These are phyloP conservation scores for Fennellomyces sp. DNA, from an alignment of 371 early-diverging fungal genomes.

Conservation along the genomic window DNA sequence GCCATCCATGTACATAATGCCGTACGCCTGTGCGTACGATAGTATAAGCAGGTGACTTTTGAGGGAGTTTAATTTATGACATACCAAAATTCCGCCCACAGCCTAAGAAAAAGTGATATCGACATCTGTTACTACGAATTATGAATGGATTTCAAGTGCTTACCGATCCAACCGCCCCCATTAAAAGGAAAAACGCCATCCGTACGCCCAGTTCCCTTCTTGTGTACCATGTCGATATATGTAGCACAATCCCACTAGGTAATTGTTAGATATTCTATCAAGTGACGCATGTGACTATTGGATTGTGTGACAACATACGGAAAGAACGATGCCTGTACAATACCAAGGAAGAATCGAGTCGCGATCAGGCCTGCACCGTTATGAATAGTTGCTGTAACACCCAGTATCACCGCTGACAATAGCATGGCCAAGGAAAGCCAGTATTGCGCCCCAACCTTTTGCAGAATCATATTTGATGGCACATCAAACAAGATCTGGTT, in stretches of 20 bases:
- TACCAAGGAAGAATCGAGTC: conserved; percentile 70
- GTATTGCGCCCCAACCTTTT: conserved; percentile 57
- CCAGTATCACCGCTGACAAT: neutral
- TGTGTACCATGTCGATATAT: conserved; percentile 55
- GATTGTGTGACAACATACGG: no score
- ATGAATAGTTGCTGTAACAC: conserved; percentile 30
- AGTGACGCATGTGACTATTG: no score
- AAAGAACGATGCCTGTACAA: conserved; percentile 38
- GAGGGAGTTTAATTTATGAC: neutral
- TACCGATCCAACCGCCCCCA: no score
- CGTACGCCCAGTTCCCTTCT: conserved; percentile 71
- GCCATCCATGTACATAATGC: conserved; percentile 62
- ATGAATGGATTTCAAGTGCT: no score
- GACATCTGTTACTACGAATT: no score
- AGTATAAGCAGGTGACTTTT: no score
- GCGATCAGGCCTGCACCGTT: conserved; percentile 61
- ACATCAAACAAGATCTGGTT: no score
- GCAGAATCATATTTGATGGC: no score
- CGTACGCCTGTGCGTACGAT: conserved; percentile 63
- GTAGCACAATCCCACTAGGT: no score
- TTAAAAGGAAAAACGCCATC: conserved; percentile 70
- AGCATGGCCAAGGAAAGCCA: conserved; percentile 29
- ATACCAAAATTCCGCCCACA: conserved; percentile 54
- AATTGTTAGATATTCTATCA: no score
- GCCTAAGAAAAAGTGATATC: no score